Evolutionary conservation across 495 filamentous ascomycete species (phyloP), one percentile per base, ranked within the genome.

Genomic region (Xylaria cubensis): DNA sequence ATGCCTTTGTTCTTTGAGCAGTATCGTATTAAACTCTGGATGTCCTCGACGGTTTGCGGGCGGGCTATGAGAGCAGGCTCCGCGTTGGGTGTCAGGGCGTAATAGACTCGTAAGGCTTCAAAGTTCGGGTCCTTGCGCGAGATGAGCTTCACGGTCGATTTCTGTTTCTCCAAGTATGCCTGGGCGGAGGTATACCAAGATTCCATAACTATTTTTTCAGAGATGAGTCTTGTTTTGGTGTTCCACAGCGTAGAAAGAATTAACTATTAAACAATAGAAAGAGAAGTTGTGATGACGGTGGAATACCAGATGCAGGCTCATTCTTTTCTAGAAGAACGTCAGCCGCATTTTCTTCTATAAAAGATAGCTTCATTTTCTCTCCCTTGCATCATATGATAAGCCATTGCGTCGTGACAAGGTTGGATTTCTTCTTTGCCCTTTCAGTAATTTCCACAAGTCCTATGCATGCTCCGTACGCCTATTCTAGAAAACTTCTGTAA

Each of bases 21-120:
- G 44, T 76, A 67, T 13, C 61, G 24, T 41, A 85, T 72, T 19
- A 86, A 41, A 9, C 56, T 70, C 8, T 76, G 73, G 9, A 85
- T 77, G 61, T 84, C 76, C 15, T 77, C 77, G 4, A 79, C 78
- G 12, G 76, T 78, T 41, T 74, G 74, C 1, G 82, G 84, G 0
- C 79, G 82, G 21, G 76, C 74, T 29, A 84, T 77, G 36, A 56
- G 51, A 8, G 39, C 66, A 15, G 66, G 66, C 51, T n/a, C 21
- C 24, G 15, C 39, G 36, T 24, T 34, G 13, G 41, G 36, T 32
- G 44, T 56, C 66, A 36, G 59, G 13, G 26, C 21, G 53, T 48
- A 58, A 15, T 41, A 44, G 6, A 39, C 26, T 32, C 42, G 51
- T 5, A 41, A n/a, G 6, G 21, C 51, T 34, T 69, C 53, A 24